Percentiles rank a stretch among this genome's conserved stretches.
These are phyloP conservation scores for Nakazawaea ernobii DNA, from an alignment of 805 yeast species.

Conservation along the genomic window DNA sequence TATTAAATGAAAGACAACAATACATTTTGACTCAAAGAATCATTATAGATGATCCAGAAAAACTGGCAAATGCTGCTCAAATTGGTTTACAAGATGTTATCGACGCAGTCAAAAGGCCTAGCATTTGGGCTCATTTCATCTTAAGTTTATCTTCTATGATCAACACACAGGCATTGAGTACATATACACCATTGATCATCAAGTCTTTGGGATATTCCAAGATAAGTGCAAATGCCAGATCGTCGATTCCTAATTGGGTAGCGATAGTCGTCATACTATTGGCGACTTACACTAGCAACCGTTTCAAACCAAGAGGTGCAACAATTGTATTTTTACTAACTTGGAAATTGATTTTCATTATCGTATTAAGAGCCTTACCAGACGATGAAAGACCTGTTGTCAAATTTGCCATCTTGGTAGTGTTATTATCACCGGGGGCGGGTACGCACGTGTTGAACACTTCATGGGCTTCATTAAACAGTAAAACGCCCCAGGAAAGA, in stretches of 20 bases:
- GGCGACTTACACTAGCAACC: conserved; percentile 2
- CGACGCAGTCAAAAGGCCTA: background rate
- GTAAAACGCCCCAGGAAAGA: conserved; percentile 12
- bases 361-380: conserved; percentile 2
- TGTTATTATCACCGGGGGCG: background rate
- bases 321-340: conserved; percentile 1
- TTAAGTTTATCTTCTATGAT: conserved; percentile 2
- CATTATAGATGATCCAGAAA: conserved; percentile 22
- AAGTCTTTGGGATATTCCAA: conserved; percentile 11
- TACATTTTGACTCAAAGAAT: conserved; percentile 11
- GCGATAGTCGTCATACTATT: background rate
- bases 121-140: conserved; percentile 6
- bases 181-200: conserved; percentile 13
- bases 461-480: conserved; percentile 14
- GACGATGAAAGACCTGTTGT: background rate
- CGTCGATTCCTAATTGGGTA: conserved; percentile 12
- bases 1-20: conserved; percentile 11
- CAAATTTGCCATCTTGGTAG: conserved; percentile 7
- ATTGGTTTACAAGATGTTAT: conserved; percentile 3
- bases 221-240: conserved; percentile 14
- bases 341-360: conserved; percentile 4
- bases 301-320: conserved; percentile 10
- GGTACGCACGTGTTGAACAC: conserved; percentile 13
- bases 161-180: conserved; percentile 9
- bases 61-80: conserved; percentile 16